phyloP scores from a whole-genome alignment of 306 rosid species.

The Medicago ruthenica region DNA sequence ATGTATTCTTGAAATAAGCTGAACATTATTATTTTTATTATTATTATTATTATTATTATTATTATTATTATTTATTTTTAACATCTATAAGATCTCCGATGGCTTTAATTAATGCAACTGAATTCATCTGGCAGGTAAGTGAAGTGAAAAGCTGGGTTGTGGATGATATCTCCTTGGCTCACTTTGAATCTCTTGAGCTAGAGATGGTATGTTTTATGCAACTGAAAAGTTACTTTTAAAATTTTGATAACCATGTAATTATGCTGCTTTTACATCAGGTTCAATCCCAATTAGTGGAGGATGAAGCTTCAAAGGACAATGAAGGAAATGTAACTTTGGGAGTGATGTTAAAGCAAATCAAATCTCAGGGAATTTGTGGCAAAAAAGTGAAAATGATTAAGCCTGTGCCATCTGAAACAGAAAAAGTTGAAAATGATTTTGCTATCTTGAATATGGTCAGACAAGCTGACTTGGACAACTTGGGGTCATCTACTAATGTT shows the following conservation, averaged over 20 bases:
- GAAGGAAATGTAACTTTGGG: slow-evolving; percentile 74
- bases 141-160: slow-evolving; percentile 79
- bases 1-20: slow-evolving; percentile 28
- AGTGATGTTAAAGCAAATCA: slow-evolving; percentile 71
- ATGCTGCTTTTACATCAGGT: slow-evolving; percentile 53
- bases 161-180: slow-evolving; percentile 69
- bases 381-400: slow-evolving; percentile 70
- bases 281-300: slow-evolving; percentile 55
- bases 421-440: slow-evolving; percentile 63
- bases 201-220: slow-evolving; percentile 65
- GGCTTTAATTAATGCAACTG: slow-evolving; percentile 37
- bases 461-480: slow-evolving; percentile 72
- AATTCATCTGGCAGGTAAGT: slow-evolving; percentile 56
- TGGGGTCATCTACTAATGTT: slow-evolving; percentile 61
- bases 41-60: slow-evolving; percentile 21
- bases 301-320: slow-evolving; percentile 61
- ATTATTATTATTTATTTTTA: neutral
- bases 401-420: slow-evolving; percentile 51
- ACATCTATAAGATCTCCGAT: slow-evolving; percentile 23
- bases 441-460: slow-evolving; percentile 73
- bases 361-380: slow-evolving; percentile 64
- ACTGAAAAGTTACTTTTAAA: slow-evolving; percentile 17
- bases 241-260: slow-evolving; percentile 38
- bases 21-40: slow-evolving; percentile 27
- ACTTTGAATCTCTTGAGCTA: slow-evolving; percentile 85